These are phyloP conservation scores for Mycena chlorophos DNA, from an alignment of 768 basidiomycete genomes.

Conservation along the genomic window DNA sequence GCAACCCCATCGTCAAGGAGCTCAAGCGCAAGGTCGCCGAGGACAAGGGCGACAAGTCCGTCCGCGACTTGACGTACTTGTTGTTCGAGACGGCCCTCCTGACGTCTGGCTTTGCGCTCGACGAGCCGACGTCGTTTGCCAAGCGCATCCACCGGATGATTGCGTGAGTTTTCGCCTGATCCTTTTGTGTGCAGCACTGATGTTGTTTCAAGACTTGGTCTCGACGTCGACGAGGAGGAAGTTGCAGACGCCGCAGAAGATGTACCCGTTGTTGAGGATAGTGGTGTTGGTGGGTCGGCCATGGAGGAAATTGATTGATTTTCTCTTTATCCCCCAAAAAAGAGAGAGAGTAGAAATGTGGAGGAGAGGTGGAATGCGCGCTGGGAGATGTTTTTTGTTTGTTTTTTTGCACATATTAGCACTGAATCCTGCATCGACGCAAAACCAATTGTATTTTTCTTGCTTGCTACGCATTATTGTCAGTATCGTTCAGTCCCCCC, in stretches of 20 bases:
- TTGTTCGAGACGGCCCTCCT: constrained; percentile 96
- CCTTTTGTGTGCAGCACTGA: constrained; percentile 14
- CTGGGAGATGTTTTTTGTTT: constrained; percentile 24
- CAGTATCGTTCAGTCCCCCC: too few species aligned
- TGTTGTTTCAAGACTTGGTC: constrained; percentile 52
- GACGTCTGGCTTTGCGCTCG: constrained; percentile 93
- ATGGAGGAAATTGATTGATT: constrained; percentile 99
- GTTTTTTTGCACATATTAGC: constrained; percentile 27
- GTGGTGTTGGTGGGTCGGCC: too few species aligned
- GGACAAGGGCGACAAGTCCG: constrained; percentile 98
- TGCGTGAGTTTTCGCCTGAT: constrained; percentile 45
- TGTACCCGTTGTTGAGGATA: constrained; percentile 44
- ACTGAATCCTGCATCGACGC: constrained; percentile 27
- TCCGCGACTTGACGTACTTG: constrained; percentile 92
- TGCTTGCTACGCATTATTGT: constrained; percentile 24
- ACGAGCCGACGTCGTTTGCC: constrained; percentile 92
- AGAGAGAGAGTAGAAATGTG: too few species aligned
- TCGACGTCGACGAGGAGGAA: constrained; percentile 85
- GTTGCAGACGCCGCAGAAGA: constrained; percentile 48
- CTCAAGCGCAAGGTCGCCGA: constrained; percentile 93
- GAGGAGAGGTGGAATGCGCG: too few species aligned
- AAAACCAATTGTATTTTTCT: constrained; percentile 30
- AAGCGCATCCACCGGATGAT: constrained; percentile 99
- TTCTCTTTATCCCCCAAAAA: too few species aligned
- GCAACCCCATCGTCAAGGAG: constrained; percentile 92